Evolutionary conservation across 768 basidiomycete genomes (phyloP), one percentile per base, ranked within the genome.

Genomic region (Tremella fuciformis): DNA sequence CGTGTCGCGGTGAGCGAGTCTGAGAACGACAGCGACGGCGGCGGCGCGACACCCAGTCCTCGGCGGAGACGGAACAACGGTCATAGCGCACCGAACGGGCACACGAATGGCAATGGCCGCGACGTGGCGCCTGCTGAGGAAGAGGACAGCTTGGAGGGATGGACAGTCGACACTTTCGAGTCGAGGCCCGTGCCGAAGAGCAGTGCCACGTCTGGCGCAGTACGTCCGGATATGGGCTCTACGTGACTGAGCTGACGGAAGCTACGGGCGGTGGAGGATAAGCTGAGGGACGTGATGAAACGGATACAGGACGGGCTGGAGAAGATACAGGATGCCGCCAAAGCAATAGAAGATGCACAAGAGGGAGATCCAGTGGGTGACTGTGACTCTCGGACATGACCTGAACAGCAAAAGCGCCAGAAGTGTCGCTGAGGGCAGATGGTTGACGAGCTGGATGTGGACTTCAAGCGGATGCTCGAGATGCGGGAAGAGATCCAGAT

Each of bases 81-180:
- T 34, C 29, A 34, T 34, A 34, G 29, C 19, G 41, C 41, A 9
- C 21, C 2, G 21, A 44, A 18, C 18, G 42, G 42, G n/a, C 18
- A 37, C 15, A 22, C 18, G 26, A 47, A 50, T 50, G 49, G 49
- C 8, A 34, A 50, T 50, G 49, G 26, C 11, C n/a, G n/a, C 29
- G 11, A 34, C 29, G 18, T 9, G 19, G 25, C 42, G 42, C 42
- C 42, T n/a, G 54, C 42, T 3, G 63, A 34, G 29, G 29, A 34
- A 34, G 29, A 64, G 16, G 53, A 50, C 39, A 25, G 50, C 11
- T 50, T 57, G n/a, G 67, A 58, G 41, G 63, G 59, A 40, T 73
- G 71, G 71, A 73, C 68, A 4, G 58, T 46, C 42, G 60, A 59
- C 1, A 64, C 65, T 8, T 73, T 67, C 38, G 38, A 50, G 40